These are phyloP conservation scores for Candolleomyces aberdarensis DNA, from an alignment of 768 basidiomycete genomes.

Conservation along the genomic window DNA sequence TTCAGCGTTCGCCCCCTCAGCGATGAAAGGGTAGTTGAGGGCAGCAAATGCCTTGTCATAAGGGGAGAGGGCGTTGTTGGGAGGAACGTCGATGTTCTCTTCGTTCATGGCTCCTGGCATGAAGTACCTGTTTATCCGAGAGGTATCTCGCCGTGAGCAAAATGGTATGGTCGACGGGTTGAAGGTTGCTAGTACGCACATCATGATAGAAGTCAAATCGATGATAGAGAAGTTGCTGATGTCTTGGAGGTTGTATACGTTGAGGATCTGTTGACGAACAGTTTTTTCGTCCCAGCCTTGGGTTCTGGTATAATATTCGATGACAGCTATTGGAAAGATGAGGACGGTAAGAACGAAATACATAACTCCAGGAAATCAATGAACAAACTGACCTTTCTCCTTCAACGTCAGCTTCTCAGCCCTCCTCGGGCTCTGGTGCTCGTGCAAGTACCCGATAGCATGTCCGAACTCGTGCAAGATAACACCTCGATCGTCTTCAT, in stretches of 20 bases:
- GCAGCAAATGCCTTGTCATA: slow-evolving; percentile 15
- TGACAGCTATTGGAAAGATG: not conserved
- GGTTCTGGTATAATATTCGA: not conserved
- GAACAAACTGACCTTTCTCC: slow-evolving; percentile 7
- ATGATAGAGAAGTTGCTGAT: slow-evolving; percentile 13
- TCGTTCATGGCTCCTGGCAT: slow-evolving; percentile 15
- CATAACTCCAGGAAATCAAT: not conserved
- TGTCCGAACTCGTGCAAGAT: slow-evolving; percentile 19
- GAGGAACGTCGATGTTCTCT: slow-evolving; percentile 5
- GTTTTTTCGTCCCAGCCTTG: slow-evolving; percentile 5
- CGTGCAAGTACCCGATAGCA: slow-evolving; percentile 12
- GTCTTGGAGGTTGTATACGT: slow-evolving; percentile 10
- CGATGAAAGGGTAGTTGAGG: slow-evolving; percentile 14
- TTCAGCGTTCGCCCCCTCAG: not conserved
- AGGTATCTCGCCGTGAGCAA: not conserved
- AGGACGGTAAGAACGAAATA: not conserved
- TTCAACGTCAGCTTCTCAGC: slow-evolving; percentile 9
- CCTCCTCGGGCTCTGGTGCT: slow-evolving; percentile 11
- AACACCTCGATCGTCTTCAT: slow-evolving; percentile 8
- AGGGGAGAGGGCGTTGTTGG: slow-evolving; percentile 14
- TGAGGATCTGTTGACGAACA: slow-evolving; percentile 11
- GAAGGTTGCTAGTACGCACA: slow-evolving; percentile 9
- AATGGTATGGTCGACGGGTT: not conserved
- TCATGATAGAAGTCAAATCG: slow-evolving; percentile 17
- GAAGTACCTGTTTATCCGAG: slow-evolving; percentile 12